Conservation (phyloP, 129 eudicot species). For the Artemisia tridentata region DNA sequence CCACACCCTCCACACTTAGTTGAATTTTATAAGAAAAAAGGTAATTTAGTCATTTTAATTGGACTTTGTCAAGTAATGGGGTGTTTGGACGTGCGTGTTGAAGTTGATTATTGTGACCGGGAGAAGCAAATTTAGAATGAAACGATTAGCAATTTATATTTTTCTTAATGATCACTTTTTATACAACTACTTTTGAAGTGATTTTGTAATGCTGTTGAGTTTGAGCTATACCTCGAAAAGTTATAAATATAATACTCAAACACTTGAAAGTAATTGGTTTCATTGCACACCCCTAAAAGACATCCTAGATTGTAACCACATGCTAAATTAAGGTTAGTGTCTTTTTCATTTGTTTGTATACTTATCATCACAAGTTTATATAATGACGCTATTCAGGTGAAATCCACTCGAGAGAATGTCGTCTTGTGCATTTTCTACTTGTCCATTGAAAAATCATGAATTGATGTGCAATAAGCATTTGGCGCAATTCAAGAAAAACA, state of each 20-base stretch:
- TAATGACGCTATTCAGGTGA: slow-evolving; percentile 18
- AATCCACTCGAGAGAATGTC: slow-evolving; percentile 39
- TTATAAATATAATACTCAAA: neutral
- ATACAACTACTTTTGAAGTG: neutral
- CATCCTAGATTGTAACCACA: slow-evolving; percentile 1
- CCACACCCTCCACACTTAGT: neutral
- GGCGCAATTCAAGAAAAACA: slow-evolving; percentile 27
- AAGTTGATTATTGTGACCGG: neutral
- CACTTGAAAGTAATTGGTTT: neutral
- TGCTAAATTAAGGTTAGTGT: slow-evolving; percentile 10
- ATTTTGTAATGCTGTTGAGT: neutral
- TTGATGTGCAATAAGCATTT: slow-evolving; percentile 20
- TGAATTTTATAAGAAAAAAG: neutral
- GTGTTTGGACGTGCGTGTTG: neutral
- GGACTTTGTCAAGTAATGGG: neutral
- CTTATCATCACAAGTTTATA: slow-evolving; percentile 18
- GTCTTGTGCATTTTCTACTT: slow-evolving; percentile 52
- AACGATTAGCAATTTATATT: neutral
- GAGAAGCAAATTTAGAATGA: neutral
- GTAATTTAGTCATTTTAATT: neutral
- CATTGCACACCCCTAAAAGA: neutral
- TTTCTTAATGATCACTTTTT: neutral
- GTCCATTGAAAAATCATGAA: slow-evolving; percentile 32
- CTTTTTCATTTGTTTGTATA: neutral
- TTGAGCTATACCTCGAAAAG: neutral